A percentile compares a stretch with the other conserved stretches of the same genome.
These are phyloP conservation scores for Orychophragmus violaceus DNA, from an alignment of 345 rosid genomes.

Conservation along the genomic window DNA sequence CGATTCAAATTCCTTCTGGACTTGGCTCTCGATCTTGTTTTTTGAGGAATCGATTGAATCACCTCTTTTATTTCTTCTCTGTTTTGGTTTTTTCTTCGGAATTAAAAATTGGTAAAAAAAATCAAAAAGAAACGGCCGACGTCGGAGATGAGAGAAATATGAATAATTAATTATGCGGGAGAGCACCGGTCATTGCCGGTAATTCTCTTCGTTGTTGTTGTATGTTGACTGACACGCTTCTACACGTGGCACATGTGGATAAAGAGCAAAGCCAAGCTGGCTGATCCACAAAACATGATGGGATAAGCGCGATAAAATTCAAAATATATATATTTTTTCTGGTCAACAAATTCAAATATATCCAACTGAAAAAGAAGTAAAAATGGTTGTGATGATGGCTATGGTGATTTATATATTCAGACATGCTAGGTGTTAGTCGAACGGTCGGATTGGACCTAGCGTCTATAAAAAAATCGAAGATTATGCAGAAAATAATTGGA, in stretches of 20 bases:
- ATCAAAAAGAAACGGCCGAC: constrained; percentile 17
- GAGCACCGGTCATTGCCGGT: constrained; percentile 27
- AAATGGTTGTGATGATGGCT: not conserved
- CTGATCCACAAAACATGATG: not conserved
- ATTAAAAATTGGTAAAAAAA: not conserved
- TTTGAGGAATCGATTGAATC: not conserved
- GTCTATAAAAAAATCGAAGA: no score
- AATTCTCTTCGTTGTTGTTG: not conserved
- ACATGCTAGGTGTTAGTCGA: no score
- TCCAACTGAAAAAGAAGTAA: not conserved
- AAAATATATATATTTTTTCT: not conserved
- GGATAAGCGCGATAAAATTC: not conserved
- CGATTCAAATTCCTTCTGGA: constrained; percentile 15
- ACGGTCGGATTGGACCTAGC: no score
- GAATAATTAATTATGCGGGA: not conserved
- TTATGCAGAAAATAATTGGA: no score
- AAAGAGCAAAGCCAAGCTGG: constrained; percentile 24
- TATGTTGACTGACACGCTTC: constrained; percentile 31
- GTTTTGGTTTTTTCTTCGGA: not conserved
- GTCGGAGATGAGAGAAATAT: constrained; percentile 9
- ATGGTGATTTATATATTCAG: not conserved
- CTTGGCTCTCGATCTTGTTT: not conserved
- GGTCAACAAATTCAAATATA: not conserved
- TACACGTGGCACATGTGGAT: constrained; percentile 36
- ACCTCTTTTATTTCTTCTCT: not conserved